Percentiles rank a stretch among this genome's conserved stretches.
These are phyloP conservation scores for Pseudonitzschia pungens DNA, from an alignment of 108 stramenopile species.

Conservation along the genomic window DNA sequence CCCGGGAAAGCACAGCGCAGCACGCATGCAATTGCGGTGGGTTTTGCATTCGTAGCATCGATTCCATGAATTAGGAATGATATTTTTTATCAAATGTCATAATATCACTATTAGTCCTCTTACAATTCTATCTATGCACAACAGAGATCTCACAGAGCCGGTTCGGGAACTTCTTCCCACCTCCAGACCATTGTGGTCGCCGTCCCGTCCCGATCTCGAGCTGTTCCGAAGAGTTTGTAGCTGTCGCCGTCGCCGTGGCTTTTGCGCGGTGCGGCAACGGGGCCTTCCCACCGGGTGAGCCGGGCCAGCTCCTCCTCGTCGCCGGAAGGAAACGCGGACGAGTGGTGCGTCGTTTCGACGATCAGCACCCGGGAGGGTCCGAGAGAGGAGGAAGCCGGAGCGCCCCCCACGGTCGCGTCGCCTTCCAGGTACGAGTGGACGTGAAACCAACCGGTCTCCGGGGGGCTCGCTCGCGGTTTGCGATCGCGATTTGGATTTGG, in stretches of 20 bases:
- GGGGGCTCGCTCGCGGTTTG: no score
- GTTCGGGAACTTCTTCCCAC: slow-evolving; percentile 1
- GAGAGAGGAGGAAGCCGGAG: neutral
- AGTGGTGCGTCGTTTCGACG: neutral
- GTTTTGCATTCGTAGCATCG: no score
- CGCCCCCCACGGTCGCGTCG: neutral
- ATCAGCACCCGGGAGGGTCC: neutral
- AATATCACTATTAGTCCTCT: no score
- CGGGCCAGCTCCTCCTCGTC: neutral
- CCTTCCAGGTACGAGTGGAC: neutral
- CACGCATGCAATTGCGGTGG: no score
- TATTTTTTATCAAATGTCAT: no score
- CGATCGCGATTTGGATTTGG: neutral
- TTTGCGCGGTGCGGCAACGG: neutral
- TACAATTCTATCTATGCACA: no score
- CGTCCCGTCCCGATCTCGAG: no score
- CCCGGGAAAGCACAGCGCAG: no score
- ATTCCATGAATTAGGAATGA: no score
- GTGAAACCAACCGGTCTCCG: neutral
- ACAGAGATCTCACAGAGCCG: neutral
- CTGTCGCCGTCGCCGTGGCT: no score
- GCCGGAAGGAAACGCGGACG: neutral
- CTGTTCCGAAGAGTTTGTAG: no score
- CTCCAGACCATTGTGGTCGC: slow-evolving; percentile 1
- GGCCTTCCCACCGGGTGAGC: neutral